Conservation (phyloP, 73 alveolate genomes). For the Paramecium biaurelia region DNA sequence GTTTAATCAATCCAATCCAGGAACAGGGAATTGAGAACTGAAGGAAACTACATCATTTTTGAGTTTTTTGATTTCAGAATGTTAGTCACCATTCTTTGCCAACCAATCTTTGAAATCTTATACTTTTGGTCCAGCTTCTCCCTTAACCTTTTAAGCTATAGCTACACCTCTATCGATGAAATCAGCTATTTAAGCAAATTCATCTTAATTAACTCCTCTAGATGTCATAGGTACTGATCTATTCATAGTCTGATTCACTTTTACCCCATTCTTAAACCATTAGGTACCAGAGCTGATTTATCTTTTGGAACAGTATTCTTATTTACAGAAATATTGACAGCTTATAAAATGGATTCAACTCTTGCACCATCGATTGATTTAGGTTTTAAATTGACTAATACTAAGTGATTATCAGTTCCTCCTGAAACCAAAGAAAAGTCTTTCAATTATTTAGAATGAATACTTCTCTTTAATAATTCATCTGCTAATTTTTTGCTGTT, state of each 20-base stretch:
- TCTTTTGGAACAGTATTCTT: conserved; percentile 95
- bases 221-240: conserved; percentile 91
- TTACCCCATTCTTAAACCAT: conserved; percentile 92
- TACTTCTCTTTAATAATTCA: conserved; percentile 76
- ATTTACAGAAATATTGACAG: conserved; percentile 80
- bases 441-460: background rate
- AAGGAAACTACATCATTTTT: background rate
- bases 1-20: conserved; percentile 41
- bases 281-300: conserved; percentile 89
- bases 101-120: conserved; percentile 30
- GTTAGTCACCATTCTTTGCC: background rate
- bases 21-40: conserved; percentile 31
- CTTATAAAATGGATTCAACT: conserved; percentile 87
- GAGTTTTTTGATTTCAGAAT: background rate
- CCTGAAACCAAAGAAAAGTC: conserved; percentile 75
- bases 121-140: conserved; percentile 37
- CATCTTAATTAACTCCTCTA: conserved; percentile 89
- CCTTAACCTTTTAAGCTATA: conserved; percentile 6
- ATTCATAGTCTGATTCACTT: background rate
- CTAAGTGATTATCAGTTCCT: conserved; percentile 96
- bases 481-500: conserved; percentile 84
- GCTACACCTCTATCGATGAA: conserved; percentile 48
- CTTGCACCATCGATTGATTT: conserved; percentile 87
- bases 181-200: conserved; percentile 71
- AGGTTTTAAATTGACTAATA: conserved; percentile 76